Conservation (phyloP, 2,329 filamentous ascomycete species). For the Phialophora chinensis region DNA sequence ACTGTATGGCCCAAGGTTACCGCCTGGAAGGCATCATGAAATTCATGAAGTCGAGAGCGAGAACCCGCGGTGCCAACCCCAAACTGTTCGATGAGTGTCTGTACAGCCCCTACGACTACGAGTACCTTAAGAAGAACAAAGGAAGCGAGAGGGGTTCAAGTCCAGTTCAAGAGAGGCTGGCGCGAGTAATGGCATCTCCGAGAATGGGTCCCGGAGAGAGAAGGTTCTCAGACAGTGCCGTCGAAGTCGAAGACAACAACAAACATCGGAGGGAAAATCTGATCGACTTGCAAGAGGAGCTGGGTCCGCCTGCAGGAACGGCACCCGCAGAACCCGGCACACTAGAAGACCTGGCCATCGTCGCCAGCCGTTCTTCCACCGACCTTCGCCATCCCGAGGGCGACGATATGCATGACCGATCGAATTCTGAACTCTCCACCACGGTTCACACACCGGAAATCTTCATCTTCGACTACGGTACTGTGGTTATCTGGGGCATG, state of each 20-base stretch:
- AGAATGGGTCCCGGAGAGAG: conserved; percentile 36
- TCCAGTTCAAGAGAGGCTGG: conserved; percentile 36
- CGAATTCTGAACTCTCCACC: conserved; percentile 73
- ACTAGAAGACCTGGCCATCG: conserved; percentile 27
- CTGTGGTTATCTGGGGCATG: conserved; percentile 99
- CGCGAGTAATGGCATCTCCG: conserved; percentile 35
- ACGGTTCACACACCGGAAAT: conserved; percentile 90
- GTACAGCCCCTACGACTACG: conserved; percentile 90
- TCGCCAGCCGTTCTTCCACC: conserved; percentile 28
- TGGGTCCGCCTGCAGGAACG: conserved; percentile 40
- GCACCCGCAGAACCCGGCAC: conserved; percentile 35
- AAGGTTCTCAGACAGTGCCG: conserved; percentile 66
- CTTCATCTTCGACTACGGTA: conserved; percentile 96
- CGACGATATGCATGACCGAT: conserved; percentile 49
- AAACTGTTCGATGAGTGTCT: conserved; percentile 98
- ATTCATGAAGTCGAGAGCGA: conserved; percentile 84
- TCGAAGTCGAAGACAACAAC: conserved; percentile 68
- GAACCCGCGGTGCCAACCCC: conserved; percentile 77
- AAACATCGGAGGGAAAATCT: conserved; percentile 65
- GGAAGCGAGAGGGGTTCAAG: conserved; percentile 34
- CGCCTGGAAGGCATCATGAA: conserved; percentile 87
- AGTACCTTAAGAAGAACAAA: conserved; percentile 53
- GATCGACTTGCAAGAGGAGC: conserved; percentile 63
- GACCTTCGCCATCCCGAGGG: conserved; percentile 30
- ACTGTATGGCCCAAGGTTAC: conserved; percentile 92